Evolutionary conservation across 768 basidiomycete species (phyloP).

Genomic region (Phanerodontia chrysosporium): DNA sequence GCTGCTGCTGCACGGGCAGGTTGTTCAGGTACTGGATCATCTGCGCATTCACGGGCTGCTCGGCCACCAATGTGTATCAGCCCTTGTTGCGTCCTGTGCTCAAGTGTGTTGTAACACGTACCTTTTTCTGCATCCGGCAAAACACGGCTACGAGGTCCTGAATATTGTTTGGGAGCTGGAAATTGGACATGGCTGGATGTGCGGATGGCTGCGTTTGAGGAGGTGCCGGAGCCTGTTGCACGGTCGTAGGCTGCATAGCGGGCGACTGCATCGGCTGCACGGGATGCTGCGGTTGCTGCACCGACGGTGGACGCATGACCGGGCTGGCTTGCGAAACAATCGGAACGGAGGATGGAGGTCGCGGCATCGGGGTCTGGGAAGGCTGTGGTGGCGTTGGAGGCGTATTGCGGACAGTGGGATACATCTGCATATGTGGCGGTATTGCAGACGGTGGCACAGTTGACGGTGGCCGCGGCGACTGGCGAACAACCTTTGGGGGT

Average conservation of each 20-base stretch:
- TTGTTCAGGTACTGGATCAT: neutral
- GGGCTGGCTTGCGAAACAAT: neutral
- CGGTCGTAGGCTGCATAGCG: neutral
- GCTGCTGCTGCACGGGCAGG: slow-evolving; percentile 3
- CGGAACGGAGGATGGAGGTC: neutral
- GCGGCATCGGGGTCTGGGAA: slow-evolving; percentile 10
- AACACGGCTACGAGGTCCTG: neutral
- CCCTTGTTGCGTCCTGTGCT: no score
- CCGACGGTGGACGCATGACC: neutral
- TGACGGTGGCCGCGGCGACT: slow-evolving; percentile 17
- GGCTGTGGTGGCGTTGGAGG: slow-evolving; percentile 13
- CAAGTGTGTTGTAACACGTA: neutral
- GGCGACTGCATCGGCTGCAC: neutral
- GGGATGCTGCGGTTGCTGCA: neutral
- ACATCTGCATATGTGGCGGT: slow-evolving; percentile 21
- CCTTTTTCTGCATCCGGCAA: neutral
- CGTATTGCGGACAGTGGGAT: slow-evolving; percentile 10
- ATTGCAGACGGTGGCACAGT: slow-evolving; percentile 18
- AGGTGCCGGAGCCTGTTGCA: neutral
- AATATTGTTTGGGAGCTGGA: neutral
- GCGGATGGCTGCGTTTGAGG: slow-evolving; percentile 5
- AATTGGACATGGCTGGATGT: slow-evolving; percentile 7
- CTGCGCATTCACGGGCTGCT: neutral
- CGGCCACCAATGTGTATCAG: no score
- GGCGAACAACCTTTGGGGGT: neutral